These are phyloP conservation scores for Didymella sp. DNA, from an alignment of 2,329 filamentous ascomycete species.

Conservation along the genomic window DNA sequence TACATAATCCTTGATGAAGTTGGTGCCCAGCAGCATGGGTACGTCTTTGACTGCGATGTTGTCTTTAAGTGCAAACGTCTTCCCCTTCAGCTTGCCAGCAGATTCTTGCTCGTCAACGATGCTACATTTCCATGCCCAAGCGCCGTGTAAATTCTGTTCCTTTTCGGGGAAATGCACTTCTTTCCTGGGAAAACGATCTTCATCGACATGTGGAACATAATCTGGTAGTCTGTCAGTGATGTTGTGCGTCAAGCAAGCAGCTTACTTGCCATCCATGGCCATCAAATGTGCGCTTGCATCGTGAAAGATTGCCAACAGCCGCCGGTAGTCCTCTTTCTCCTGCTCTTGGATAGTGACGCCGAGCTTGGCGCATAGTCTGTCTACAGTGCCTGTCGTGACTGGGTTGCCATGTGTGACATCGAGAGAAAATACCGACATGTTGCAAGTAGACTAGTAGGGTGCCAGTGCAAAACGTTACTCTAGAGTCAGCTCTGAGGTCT, in stretches of 20 bases:
- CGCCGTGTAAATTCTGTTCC: constrained; percentile 49
- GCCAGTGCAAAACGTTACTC: not conserved
- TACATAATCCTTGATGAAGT: constrained; percentile 22
- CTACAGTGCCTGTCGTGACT: constrained; percentile 43
- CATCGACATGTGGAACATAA: constrained; percentile 43
- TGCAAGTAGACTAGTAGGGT: not conserved
- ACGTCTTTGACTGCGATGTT: constrained; percentile 44
- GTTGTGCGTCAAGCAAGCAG: too few species aligned
- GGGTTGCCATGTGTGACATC: constrained; percentile 42
- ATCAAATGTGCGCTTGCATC: constrained; percentile 50
- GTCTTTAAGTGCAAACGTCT: constrained; percentile 43
- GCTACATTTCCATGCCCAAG: constrained; percentile 55
- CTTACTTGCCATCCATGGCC: constrained; percentile 36
- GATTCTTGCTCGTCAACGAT: constrained; percentile 41
- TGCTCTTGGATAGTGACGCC: constrained; percentile 44
- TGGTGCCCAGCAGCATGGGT: constrained; percentile 43
- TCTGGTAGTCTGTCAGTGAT: constrained; percentile 23
- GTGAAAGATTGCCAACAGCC: constrained; percentile 50
- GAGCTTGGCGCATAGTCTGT: constrained; percentile 42
- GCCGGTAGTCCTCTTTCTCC: constrained; percentile 50
- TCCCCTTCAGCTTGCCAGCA: constrained; percentile 47
- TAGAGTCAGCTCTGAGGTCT: not conserved
- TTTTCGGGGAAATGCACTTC: constrained; percentile 40
- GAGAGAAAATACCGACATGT: constrained; percentile 51
- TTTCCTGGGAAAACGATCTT: constrained; percentile 46